Base-by-base conservation (phyloP, 179 eudicot species). In the Sideroxylon spinosum region DNA sequence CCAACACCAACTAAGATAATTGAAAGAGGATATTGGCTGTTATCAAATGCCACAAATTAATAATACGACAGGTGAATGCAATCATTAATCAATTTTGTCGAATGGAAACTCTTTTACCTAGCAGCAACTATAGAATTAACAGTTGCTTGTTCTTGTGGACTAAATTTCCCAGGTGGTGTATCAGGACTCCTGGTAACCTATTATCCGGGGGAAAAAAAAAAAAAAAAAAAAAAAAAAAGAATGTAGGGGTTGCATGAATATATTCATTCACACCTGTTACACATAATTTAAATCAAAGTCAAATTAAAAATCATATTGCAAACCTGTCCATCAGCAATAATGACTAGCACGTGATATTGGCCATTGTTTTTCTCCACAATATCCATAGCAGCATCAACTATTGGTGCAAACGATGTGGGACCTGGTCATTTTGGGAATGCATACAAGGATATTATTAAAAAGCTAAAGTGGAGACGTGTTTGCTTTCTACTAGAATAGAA, bases 281-380 rank as follows among this genome's bases (percentile, higher is more conserved):
- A 10, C 32, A 28, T 55, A 57, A 4, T 56, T 23, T n/a, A 49
- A 71, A 9, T 11, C 6, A 55, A 56, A 23, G 9, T 52, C 7
- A 10, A 14, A 74, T 26, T 8, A 20, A 56, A 37, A 44, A 37
- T 57, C 29, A 19, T 46, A 28, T 75, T 57, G 53, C 44, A 56
- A 60, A 93, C 97, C 97, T 93, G 97, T 55, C 97, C 97, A 82
- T 92, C 97, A 78, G 97, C 97, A 60, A 93, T 74, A 57, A 92
- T 92, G 77, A 93, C 97, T 57, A 93, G 88, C 76, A 92, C 97
- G 82, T 93, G 97, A 82, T 93, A 93, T 81, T 92, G 97, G 73
- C 89, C 83, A 46, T 82, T 85, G 88, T 86, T 90, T 82, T 70
- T 67, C 80, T 89, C 89, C 71, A 93, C 97, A 63, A 93, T 93